Evolutionary conservation across 352 stramenopile species (phyloP).

Genomic region (Phytophthora constricta): DNA sequence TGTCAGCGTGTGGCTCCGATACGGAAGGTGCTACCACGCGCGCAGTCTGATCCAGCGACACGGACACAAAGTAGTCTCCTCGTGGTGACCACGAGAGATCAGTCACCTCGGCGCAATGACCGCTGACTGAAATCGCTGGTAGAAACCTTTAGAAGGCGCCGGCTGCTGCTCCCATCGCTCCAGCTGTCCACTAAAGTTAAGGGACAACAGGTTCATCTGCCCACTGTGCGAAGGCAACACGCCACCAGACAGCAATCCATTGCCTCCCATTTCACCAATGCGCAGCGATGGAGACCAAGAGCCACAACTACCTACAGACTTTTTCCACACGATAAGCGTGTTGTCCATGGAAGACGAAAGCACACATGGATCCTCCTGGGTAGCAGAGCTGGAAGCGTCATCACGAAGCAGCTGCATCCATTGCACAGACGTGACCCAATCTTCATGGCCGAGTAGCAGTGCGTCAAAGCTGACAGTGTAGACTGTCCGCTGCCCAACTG

Average conservation of each 20-base stretch:
- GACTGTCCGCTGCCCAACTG: slow-evolving; percentile 13
- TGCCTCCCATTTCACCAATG: slow-evolving; percentile 64
- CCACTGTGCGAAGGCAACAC: slow-evolving; percentile 36
- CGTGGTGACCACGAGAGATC: slow-evolving; percentile 71
- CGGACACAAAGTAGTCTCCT: slow-evolving; percentile 72
- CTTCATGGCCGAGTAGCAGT: slow-evolving; percentile 74
- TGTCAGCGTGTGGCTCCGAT: background rate
- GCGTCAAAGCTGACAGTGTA: slow-evolving; percentile 74
- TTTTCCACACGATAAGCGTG: slow-evolving; percentile 71
- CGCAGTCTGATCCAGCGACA: slow-evolving; percentile 80
- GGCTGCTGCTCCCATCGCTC: slow-evolving; percentile 72
- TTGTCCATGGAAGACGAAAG: slow-evolving; percentile 85
- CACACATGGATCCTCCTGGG: slow-evolving; percentile 12
- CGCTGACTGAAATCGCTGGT: slow-evolving; percentile 58
- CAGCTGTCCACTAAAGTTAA: slow-evolving; percentile 70
- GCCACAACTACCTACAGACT: slow-evolving; percentile 20
- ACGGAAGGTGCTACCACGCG: slow-evolving; percentile 62
- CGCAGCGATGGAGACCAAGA: slow-evolving; percentile 60
- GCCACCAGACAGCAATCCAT: slow-evolving; percentile 54
- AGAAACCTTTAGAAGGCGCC: slow-evolving; percentile 53
- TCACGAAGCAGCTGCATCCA: slow-evolving; percentile 44
- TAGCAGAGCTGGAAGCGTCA: background rate
- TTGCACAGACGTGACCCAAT: slow-evolving; percentile 80
- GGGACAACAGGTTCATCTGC: slow-evolving; percentile 59
- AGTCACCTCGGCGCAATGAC: slow-evolving; percentile 61